Evolutionary conservation across 2,329 filamentous ascomycete genomes (phyloP).

Genomic region (Simplicillium aogashimaense): DNA sequence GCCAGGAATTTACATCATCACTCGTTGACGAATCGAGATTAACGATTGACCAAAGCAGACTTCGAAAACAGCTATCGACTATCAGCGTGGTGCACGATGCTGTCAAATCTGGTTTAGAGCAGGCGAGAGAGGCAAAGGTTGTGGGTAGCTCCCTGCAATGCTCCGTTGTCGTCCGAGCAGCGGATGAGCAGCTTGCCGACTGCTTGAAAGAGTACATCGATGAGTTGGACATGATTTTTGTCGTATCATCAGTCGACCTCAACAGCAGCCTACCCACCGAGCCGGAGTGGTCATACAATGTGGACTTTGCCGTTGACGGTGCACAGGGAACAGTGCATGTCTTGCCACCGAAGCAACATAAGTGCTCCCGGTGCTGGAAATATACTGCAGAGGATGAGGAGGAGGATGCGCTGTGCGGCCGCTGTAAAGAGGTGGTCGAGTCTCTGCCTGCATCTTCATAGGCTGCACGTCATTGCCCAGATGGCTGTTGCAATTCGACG

Average conservation of each 20-base stretch:
- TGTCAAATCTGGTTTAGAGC: constrained; percentile 68
- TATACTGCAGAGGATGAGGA: constrained; percentile 56
- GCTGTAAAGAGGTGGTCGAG: constrained; percentile 60
- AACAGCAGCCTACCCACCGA: constrained; percentile 20
- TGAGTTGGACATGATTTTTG: constrained; percentile 56
- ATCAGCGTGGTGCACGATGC: constrained; percentile 51
- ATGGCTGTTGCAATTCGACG: no score
- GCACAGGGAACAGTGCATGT: constrained; percentile 29
- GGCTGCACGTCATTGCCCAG: no score
- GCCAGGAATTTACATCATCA: constrained; percentile 34
- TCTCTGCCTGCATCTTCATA: neutral
- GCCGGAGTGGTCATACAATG: constrained; percentile 29
- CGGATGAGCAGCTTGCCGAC: constrained; percentile 21
- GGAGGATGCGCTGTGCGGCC: constrained; percentile 56
- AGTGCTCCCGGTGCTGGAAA: constrained; percentile 86
- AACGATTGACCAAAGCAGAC: constrained; percentile 21
- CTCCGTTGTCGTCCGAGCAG: constrained; percentile 48
- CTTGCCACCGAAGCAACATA: constrained; percentile 43
- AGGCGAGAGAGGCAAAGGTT: constrained; percentile 58
- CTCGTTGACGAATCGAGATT: constrained; percentile 30
- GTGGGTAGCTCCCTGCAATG: constrained; percentile 77
- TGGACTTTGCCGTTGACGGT: constrained; percentile 30
- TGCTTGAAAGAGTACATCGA: constrained; percentile 28
- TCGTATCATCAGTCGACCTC: constrained; percentile 55
- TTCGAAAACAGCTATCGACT: constrained; percentile 32